A percentile compares a stretch with the other conserved stretches of the same genome.
These are phyloP conservation scores for Calonectria hawksworthii DNA, from an alignment of 2,329 filamentous ascomycete genomes.

Conservation along the genomic window DNA sequence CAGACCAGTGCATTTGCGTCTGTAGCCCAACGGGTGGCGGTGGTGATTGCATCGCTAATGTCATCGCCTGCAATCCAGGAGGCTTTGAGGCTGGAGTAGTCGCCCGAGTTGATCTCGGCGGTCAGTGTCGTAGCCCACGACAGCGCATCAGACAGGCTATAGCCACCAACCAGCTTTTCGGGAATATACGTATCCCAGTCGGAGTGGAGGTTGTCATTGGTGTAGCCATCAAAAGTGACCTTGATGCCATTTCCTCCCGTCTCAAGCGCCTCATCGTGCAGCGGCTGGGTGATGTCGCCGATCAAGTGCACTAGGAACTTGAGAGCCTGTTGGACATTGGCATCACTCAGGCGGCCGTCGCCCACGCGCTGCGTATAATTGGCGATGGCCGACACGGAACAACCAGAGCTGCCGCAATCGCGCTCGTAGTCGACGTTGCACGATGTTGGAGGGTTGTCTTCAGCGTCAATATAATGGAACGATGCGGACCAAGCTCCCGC, in stretches of 20 bases:
- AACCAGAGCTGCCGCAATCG: constrained; percentile 39
- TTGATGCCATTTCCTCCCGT: constrained; percentile 66
- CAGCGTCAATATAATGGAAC: constrained; percentile 68
- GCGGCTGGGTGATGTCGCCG: constrained; percentile 69
- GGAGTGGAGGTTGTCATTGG: constrained; percentile 68
- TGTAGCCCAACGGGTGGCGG: constrained; percentile 55
- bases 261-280: constrained; percentile 66
- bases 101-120: constrained; percentile 54
- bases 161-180: constrained; percentile 57
- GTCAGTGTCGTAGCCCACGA: constrained; percentile 54
- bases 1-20: constrained; percentile 60
- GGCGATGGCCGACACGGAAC: constrained; percentile 45
- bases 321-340: constrained; percentile 36
- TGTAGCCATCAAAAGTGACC: constrained; percentile 65
- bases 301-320: constrained; percentile 61
- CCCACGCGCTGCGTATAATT: constrained; percentile 46
- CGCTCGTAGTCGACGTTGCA: constrained; percentile 61
- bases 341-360: constrained; percentile 30
- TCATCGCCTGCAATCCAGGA: constrained; percentile 54
- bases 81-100: constrained; percentile 51
- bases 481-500: constrained; percentile 61
- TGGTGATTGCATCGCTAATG: constrained; percentile 48
- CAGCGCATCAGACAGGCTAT: constrained; percentile 51
- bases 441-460: constrained; percentile 48
- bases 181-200: constrained; percentile 74